Percentiles rank a stretch among this genome's conserved stretches.
Conservation (phyloP, 176 grass and related monocot genomes). For the Oryza rufipogon region DNA sequence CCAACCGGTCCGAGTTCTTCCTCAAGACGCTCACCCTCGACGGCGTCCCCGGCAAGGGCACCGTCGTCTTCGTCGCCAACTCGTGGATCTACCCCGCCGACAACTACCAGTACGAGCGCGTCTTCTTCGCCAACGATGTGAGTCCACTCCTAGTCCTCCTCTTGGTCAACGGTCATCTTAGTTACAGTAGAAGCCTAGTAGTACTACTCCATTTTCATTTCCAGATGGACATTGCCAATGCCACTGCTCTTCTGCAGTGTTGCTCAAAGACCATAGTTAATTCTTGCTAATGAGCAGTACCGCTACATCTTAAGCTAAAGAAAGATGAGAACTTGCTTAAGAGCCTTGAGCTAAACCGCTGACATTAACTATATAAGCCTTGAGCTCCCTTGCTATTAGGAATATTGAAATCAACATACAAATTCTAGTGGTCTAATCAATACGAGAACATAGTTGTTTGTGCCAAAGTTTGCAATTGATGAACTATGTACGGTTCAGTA, state of each 20-base stretch:
- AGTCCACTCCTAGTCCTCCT: not conserved
- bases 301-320: not conserved
- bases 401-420: not conserved
- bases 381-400: not conserved
- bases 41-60: constrained; percentile 62
- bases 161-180: not conserved
- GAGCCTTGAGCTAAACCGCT: not conserved
- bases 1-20: constrained; percentile 57
- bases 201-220: too few relatives aligned
- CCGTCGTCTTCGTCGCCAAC: constrained; percentile 83
- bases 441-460: not conserved
- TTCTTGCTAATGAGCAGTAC: not conserved
- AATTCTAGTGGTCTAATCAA: not conserved
- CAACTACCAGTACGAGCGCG: constrained; percentile 48
- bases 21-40: constrained; percentile 78
- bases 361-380: not conserved
- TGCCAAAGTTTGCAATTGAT: not conserved
- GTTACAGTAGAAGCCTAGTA: not conserved
- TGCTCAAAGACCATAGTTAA: not conserved
- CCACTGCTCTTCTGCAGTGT: not conserved
- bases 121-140: constrained; percentile 92
- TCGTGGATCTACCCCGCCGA: constrained; percentile 68
- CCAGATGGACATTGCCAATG: not conserved
- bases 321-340: not conserved
- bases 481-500: too few relatives aligned